These are phyloP conservation scores for Nidularia pulvinata DNA, from an alignment of 768 basidiomycete species.

Conservation along the genomic window DNA sequence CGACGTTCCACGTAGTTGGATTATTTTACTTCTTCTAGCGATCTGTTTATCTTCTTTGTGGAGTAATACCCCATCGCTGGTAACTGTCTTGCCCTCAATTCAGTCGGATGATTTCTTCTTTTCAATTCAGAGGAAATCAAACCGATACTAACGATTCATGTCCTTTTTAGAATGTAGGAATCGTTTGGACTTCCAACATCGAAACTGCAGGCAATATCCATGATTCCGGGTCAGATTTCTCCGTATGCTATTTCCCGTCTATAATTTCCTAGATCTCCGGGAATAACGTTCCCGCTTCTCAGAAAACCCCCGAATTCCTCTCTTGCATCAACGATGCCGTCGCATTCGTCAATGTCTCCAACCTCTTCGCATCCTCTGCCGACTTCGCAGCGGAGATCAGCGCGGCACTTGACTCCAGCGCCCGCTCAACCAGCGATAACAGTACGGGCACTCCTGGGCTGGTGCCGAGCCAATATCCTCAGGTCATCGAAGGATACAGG, in stretches of 20 bases:
- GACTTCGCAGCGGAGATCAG: not conserved
- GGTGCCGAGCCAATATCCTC: conserved; percentile 37
- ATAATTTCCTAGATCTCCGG: not conserved
- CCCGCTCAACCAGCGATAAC: not conserved
- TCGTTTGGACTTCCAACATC: conserved; percentile 16
- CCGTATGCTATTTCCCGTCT: conserved; percentile 14
- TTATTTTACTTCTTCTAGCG: too few species aligned
- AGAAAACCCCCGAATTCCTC: conserved; percentile 34
- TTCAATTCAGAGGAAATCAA: conserved; percentile 2
- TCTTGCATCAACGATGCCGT: conserved; percentile 68
- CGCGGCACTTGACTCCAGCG: not conserved
- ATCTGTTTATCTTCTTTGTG: too few species aligned
- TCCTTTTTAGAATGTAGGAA: conserved; percentile 2
- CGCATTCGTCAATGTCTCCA: conserved; percentile 54
- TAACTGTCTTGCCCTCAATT: not conserved
- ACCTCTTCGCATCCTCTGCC: conserved; percentile 24
- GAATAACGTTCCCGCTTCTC: not conserved
- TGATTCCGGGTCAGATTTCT: conserved; percentile 20
- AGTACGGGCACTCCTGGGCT: conserved; percentile 11
- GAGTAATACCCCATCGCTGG: too few species aligned
- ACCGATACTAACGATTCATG: too few species aligned
- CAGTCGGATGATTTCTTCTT: conserved; percentile 1
- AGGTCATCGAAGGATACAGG: conserved; percentile 53
- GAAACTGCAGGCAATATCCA: conserved; percentile 33
- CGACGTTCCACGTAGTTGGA: too few species aligned